A percentile compares a stretch with the other conserved stretches of the same genome.
Evolutionary conservation across 371 early-diverging fungal species (phyloP).

Genomic region (Rhizopus stolonifer): DNA sequence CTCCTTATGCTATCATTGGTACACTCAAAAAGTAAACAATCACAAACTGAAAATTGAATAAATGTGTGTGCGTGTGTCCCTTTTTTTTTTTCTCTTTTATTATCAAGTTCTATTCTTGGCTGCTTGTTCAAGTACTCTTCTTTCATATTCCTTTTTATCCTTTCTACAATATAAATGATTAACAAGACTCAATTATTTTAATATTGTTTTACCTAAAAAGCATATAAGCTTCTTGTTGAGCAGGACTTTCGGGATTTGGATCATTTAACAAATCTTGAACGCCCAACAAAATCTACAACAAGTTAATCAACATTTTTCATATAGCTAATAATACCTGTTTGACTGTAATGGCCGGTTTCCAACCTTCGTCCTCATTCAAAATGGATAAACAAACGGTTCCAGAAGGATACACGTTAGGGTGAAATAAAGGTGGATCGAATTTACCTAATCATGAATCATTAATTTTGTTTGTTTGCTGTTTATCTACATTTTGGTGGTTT

Average conservation of each 20-base stretch:
- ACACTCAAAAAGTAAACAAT: slow-evolving; percentile 50
- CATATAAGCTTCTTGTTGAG: slow-evolving; percentile 92
- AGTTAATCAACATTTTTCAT: background rate
- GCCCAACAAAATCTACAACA: slow-evolving; percentile 73
- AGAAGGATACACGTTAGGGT: slow-evolving; percentile 98
- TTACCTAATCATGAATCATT: slow-evolving; percentile 64
- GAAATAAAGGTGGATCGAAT: slow-evolving; percentile 93
- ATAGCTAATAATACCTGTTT: slow-evolving; percentile 78
- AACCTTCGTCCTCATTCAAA: slow-evolving; percentile 93
- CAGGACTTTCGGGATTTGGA: slow-evolving; percentile 96
- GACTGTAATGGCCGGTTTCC: slow-evolving; percentile 98
- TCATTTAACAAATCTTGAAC: slow-evolving; percentile 95
- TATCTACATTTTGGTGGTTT: slow-evolving; percentile 83
- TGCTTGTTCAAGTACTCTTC: slow-evolving; percentile 77
- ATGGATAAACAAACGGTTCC: slow-evolving; percentile 99
- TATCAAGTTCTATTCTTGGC: slow-evolving; percentile 37
- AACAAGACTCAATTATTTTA: background rate
- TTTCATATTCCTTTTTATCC: slow-evolving; percentile 71
- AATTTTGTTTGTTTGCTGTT: no score
- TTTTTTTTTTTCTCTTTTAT: background rate
- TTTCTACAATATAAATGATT: slow-evolving; percentile 36
- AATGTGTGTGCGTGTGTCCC: no score
- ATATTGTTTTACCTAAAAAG: slow-evolving; percentile 65
- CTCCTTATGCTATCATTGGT: slow-evolving; percentile 81
- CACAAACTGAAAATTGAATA: background rate